A percentile compares a stretch with the other conserved stretches of the same genome.
phyloP scores from a whole-genome alignment of 768 basidiomycete genomes.

The Podaxis sp. region DNA sequence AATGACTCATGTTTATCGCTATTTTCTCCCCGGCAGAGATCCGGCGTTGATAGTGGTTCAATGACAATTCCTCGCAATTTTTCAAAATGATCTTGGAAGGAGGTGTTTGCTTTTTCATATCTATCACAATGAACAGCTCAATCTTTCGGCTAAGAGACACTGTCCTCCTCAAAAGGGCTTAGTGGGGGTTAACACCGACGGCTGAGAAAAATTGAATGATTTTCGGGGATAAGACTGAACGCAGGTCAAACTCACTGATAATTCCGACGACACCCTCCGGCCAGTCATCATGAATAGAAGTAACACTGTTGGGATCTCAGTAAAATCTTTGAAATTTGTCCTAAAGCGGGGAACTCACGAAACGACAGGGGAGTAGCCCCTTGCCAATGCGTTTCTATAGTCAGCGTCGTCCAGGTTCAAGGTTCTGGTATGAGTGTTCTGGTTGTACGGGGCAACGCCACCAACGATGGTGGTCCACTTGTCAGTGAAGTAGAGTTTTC shows the following conservation, averaged over 20 bases:
- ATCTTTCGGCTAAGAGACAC: no score
- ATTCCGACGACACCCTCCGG: conserved; percentile 11
- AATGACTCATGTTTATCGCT: no score
- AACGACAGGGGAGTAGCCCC: conserved; percentile 26
- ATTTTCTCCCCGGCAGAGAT: no score
- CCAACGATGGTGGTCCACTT: conserved; percentile 30
- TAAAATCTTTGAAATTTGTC: no score
- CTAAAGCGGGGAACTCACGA: conserved; percentile 18
- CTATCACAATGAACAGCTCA: no score
- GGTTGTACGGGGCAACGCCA: conserved; percentile 26
- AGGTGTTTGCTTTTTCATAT: no score
- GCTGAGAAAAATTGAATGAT: conserved; percentile 14
- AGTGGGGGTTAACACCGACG: conserved; percentile 25
- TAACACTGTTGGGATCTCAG: background rate
- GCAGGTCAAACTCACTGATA: conserved; percentile 18
- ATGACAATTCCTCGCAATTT: no score
- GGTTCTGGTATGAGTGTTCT: conserved; percentile 26
- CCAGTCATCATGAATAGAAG: conserved; percentile 13
- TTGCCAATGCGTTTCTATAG: conserved; percentile 21
- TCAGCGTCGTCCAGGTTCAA: conserved; percentile 30
- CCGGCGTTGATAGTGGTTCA: no score
- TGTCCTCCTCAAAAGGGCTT: no score
- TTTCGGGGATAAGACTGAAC: conserved; percentile 20
- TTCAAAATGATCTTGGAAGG: no score
- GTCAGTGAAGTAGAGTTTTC: conserved; percentile 40